Evolutionary conservation across 129 eudicot genomes (phyloP), one percentile per base, ranked within the genome.

Genomic region (Erigeron canadensis): DNA sequence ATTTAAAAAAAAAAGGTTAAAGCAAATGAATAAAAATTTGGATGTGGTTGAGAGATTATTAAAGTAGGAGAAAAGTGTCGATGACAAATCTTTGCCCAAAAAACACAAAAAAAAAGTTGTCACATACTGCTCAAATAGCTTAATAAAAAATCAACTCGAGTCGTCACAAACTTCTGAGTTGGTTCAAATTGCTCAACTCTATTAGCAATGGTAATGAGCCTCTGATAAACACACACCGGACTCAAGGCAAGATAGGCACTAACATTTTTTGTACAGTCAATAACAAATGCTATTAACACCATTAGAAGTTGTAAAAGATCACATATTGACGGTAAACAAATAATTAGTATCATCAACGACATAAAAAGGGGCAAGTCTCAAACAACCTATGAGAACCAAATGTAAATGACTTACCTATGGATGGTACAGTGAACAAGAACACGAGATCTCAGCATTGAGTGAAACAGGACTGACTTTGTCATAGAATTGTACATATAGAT

Each of bases 401-500:
- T 13, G 12, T 11, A 60, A 13, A 37, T 12, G 2, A 59, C 65
- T 12, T 4, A 28, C 2, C 58, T 1, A n/a, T 53, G 0, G 11
- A 22, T 53, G 23, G 18, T 17, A 22, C 23, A 51, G 57, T 51
- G 56, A 53, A 53, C 16, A 22, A 17, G 11, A 17, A 7, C 2
- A 53, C 58, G 18, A 53, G 18, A 17, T 6, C 58, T 15, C 18
- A 16, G 58, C 58, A 9, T 16, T 17, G 58, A 16, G 23, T 44
- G 68, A 72, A 46, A 60, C 6, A 3, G 69, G 67, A 69, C 54
- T 65, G 4, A 0, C 1, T 4, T 48, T 72, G 63, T 56, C 70
- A 61, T 44, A 62, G 18, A 62, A 73, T 73, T 47, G 76, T 21
- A 48, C 70, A 73, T 47, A 47, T 47, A 73, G 18, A 38, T 73